phyloP scores from a whole-genome alignment of 2,329 filamentous ascomycete genomes.

The Verticillium alfalfae region DNA sequence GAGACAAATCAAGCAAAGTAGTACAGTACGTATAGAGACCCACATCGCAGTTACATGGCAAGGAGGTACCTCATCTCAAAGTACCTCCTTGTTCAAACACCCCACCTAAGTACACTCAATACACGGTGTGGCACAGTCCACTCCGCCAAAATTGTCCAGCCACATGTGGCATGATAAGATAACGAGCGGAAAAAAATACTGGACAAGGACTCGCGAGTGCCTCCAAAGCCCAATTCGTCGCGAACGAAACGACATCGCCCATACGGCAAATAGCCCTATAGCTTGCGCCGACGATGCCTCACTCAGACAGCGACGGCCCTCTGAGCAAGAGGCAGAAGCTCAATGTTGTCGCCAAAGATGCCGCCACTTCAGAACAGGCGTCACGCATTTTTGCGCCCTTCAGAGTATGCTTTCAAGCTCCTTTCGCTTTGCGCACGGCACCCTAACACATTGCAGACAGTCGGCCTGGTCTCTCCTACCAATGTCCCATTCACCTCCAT shows the following conservation, averaged over 20 bases:
- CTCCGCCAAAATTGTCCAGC: not conserved
- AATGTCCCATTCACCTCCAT: conserved; percentile 83
- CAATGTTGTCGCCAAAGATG: conserved; percentile 31
- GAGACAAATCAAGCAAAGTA: no score
- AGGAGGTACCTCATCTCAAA: no score
- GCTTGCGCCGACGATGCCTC: conserved; percentile 40
- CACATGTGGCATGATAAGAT: not conserved
- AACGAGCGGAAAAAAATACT: not conserved
- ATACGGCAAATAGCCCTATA: not conserved
- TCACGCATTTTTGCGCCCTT: conserved; percentile 92
- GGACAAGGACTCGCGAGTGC: not conserved
- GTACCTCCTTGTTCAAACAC: no score
- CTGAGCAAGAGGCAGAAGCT: conserved; percentile 74
- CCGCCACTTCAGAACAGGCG: conserved; percentile 35
- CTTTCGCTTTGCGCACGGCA: not conserved
- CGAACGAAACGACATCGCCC: not conserved
- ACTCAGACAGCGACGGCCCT: conserved; percentile 54
- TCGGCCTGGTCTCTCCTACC: conserved; percentile 90
- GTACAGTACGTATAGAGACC: no score
- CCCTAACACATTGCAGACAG: conserved; percentile 52
- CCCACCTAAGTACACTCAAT: no score
- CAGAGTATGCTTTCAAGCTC: conserved; percentile 55
- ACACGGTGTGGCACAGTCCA: no score
- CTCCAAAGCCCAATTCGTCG: not conserved
- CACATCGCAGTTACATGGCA: no score